Percentiles rank a stretch among this genome's conserved stretches.
These are phyloP conservation scores for Aspergillus ustus DNA, from an alignment of 2,329 filamentous ascomycete species.

Conservation along the genomic window DNA sequence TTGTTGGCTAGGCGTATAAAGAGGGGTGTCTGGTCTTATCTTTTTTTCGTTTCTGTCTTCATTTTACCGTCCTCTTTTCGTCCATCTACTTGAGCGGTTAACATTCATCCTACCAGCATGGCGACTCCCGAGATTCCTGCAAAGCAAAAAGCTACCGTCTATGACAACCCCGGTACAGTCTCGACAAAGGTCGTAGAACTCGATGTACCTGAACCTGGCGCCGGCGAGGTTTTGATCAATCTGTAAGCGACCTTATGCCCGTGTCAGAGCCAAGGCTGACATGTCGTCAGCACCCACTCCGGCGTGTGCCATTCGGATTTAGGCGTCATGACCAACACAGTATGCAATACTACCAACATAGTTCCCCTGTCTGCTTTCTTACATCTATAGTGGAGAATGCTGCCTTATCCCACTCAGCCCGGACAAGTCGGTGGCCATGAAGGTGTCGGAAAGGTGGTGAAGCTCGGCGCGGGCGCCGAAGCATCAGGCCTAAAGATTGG, in stretches of 20 bases:
- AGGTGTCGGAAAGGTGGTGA: conserved; percentile 68
- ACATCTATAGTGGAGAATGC: conserved; percentile 55
- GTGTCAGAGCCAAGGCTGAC: neutral
- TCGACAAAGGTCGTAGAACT: conserved; percentile 68
- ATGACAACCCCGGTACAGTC: conserved; percentile 68
- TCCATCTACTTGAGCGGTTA: neutral
- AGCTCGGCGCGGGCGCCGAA: conserved; percentile 66
- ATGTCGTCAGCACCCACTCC: conserved; percentile 57
- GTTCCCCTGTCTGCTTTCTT: neutral
- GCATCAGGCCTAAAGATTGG: conserved; percentile 64
- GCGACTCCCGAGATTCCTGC: conserved; percentile 53
- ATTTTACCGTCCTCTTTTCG: neutral
- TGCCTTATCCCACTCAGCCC: conserved; percentile 62
- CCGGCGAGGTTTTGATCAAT: conserved; percentile 66
- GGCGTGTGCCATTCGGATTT: conserved; percentile 70
- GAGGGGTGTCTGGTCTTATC: neutral
- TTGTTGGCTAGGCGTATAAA: neutral
- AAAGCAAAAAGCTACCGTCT: conserved; percentile 67
- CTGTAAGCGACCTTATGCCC: conserved; percentile 48
- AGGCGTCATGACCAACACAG: conserved; percentile 58
- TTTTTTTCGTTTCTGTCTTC: neutral
- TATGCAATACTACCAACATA: conserved; percentile 19
- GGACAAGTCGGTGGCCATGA: conserved; percentile 73
- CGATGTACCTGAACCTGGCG: conserved; percentile 67
- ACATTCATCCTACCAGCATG: neutral